Evolutionary conservation across 2,329 filamentous ascomycete species (phyloP), one percentile per base, ranked within the genome.

Genomic region (Fusarium sp.): DNA sequence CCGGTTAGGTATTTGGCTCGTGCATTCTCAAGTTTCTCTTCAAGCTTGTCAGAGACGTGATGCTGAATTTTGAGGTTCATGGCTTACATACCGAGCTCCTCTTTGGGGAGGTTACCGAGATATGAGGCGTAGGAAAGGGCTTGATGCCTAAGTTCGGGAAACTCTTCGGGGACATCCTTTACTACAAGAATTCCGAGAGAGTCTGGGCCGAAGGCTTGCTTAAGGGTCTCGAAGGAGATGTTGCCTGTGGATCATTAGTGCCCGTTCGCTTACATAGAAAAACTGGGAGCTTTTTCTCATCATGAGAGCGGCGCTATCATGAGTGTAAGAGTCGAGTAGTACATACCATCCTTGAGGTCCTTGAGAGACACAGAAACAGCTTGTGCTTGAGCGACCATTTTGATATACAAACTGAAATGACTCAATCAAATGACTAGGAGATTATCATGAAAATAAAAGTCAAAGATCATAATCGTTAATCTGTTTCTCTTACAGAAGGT

Each of bases 181-280:
- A 99, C 95, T n/a, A 98, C 84, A 59, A 99, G 91, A 55, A 99
- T 97, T 0, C 96, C 96, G 15, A 98, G 85, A 4, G 94, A 97
- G 27, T 92, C 89, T 3, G 95, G 94, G 0, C 96, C 96, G 78
- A 99, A 98, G 0, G 96, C 96, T 73, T 91, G 81, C 74, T 92
- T 88, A 14, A 96, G 85, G 1, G 88, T 87, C 59, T 88, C 86
- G 55, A 93, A 91, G 1, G 91, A 85, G 47, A 95, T 85, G 61
- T 86, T 87, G 22, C 89, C 91, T 93, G 70, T 44, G 50, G 8
- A 30, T 32, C 69, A 42, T 74, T 63, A 73, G 45, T 27, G 29
- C 3, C 22, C 3, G 20, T 14, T 32, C 12, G 43, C 14, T 34
- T 42, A 38, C 14, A 32, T 4, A 18, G 30, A 22, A n/a, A 38